Percentiles rank a stretch among this genome's conserved stretches.
These are phyloP conservation scores for Sungouiozyma intestinalis DNA, from an alignment of 805 yeast species.

Conservation along the genomic window DNA sequence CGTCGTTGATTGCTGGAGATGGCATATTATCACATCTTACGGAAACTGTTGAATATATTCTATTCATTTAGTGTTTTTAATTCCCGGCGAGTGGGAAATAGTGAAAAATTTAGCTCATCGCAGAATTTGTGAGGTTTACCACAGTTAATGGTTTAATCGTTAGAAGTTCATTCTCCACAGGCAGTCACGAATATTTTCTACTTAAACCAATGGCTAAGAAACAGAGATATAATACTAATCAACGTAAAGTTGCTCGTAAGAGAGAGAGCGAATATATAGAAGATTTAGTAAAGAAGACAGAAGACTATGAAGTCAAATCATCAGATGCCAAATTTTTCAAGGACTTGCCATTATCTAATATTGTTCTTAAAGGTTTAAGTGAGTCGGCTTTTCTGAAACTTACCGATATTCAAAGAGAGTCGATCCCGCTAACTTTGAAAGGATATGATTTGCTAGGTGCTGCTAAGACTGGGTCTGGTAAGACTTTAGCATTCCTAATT, in stretches of 20 bases:
- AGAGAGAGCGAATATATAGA: conserved; percentile 30
- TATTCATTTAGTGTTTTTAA: too few relatives aligned
- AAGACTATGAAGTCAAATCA: conserved; percentile 40
- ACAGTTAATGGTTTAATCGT: background rate
- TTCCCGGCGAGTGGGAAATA: too few relatives aligned
- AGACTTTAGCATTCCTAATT: conserved; percentile 75
- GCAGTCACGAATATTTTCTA: background rate
- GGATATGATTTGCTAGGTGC: conserved; percentile 79
- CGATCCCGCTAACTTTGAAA: conserved; percentile 67
- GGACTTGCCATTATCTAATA: conserved; percentile 65
- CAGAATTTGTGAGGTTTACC: background rate
- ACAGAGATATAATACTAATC: conserved; percentile 23
- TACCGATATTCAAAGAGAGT: conserved; percentile 77
- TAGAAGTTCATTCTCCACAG: background rate
- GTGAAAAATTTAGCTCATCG: conserved; percentile 8
- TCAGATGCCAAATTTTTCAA: conserved; percentile 42
- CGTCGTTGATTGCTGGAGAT: too few relatives aligned
- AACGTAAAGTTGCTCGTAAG: conserved; percentile 31
- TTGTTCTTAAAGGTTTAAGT: conserved; percentile 60
- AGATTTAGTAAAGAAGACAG: conserved; percentile 40
- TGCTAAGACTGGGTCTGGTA: conserved; percentile 80
- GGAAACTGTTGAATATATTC: too few relatives aligned
- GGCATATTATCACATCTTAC: too few relatives aligned
- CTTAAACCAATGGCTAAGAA: conserved; percentile 29
- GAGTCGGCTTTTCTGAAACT: conserved; percentile 68